A percentile compares a stretch with the other conserved stretches of the same genome.
These are phyloP conservation scores for Arachis hypogaea DNA, from an alignment of 306 rosid genomes.

Conservation along the genomic window DNA sequence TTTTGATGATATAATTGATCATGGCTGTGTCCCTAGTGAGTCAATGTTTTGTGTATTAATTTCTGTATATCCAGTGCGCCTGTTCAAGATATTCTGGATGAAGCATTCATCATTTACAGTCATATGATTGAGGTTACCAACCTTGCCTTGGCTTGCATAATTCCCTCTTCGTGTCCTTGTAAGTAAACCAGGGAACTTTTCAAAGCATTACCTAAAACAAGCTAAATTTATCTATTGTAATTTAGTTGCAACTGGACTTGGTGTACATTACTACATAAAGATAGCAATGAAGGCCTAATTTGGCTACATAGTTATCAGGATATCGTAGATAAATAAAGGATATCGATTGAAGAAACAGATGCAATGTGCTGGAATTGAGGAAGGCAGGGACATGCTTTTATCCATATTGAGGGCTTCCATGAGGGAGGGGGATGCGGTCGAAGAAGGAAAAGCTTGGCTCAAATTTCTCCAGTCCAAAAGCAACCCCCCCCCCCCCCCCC, in stretches of 20 bases:
- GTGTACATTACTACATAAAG: conserved; percentile 53
- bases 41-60: conserved; percentile 84
- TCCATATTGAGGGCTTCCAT: conserved; percentile 81
- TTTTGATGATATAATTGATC: conserved; percentile 79
- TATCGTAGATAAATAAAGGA: conserved; percentile 72
- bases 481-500: conserved; percentile 41
- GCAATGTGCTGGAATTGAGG: conserved; percentile 64
- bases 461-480: conserved; percentile 54
- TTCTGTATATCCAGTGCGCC: conserved; percentile 82
- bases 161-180: conserved; percentile 77
- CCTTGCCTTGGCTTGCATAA: conserved; percentile 90
- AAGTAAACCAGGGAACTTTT: conserved; percentile 64
- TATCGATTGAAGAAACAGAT: conserved; percentile 64
- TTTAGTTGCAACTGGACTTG: conserved; percentile 71
- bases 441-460: conserved; percentile 70
- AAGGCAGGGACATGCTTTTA: conserved; percentile 70
- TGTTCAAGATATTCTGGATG: conserved; percentile 79
- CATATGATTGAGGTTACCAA: conserved; percentile 91
- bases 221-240: conserved; percentile 86
- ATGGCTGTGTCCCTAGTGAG: conserved; percentile 86
- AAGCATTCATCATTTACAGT: conserved; percentile 79
- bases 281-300: conserved; percentile 80
- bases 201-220: conserved; percentile 79
- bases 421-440: conserved; percentile 68
- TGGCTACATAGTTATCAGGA: conserved; percentile 97